Evolutionary conservation across 352 stramenopile species (phyloP), one percentile per base, ranked within the genome.

Genomic region (Pythium aristosporum): DNA sequence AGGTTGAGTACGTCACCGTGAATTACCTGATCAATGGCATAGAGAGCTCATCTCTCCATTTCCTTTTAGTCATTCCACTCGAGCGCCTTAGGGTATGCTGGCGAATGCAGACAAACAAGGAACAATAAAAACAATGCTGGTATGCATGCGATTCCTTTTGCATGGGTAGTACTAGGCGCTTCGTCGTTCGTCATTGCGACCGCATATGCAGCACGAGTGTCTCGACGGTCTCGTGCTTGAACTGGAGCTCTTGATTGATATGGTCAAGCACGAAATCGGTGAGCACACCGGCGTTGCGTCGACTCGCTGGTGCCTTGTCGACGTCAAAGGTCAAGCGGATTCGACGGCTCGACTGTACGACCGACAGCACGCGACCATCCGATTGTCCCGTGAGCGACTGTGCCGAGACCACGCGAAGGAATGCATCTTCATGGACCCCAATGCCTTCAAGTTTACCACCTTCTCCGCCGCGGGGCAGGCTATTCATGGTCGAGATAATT

Each of bases 171-270:
- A 28, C 25, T 28, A 4, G 25, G 25, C 25, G 25, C 25, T 28
- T 2, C 25, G 2, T 28, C 2, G 4, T 28, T 39, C 5, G 34
- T 39, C 34, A 39, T 9, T 39, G 34, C 34, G 34, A 39, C n/a
- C 57, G 46, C 10, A 47, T 23, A 30, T 53, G 28, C 3, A 65
- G 58, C 18, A 65, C 39, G 36, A 65, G 48, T 25, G 58, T 58
- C 28, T 65, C 58, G 58, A 65, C 58, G 0, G 58, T 65, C 48
- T 58, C 58, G 30, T 58, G 58, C 48, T 65, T 65, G 25, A 65
- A 51, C 49, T 65, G 48, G 25, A 58, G 41, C 11, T 65, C 58
- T 49, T 65, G 48, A 0, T 36, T 57, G 36, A 65, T 48, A 6
- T 58, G 36, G 7, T 58, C 58, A 15, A 65, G 49, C 23, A 65